Evolutionary conservation across 352 stramenopile genomes (phyloP), one percentile per base, ranked within the genome.

Genomic region (Pythium utonaiense): DNA sequence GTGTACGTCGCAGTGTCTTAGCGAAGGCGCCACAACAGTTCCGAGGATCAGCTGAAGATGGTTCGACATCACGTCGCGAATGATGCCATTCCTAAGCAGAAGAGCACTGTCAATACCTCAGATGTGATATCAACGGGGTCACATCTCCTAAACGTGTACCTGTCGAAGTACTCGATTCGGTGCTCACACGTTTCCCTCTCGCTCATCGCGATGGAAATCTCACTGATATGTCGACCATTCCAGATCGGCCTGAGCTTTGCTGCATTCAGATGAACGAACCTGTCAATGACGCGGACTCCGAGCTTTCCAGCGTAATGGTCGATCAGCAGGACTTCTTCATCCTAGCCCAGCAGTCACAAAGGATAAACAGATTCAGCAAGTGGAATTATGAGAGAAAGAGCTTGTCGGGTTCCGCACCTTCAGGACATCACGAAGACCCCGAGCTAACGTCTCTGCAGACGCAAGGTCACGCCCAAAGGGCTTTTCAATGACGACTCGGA

Each of bases 231-330:
- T 6, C 64, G n/a, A 6, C 48, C 47, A n/a, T 64, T 71, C 73
- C 75, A 86, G 4, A 75, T 33, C 1, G 62, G 57, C 21, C 56
- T 64, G 3, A 88, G 60, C 9, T 19, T 45, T 14, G 51, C 60
- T n/a, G 52, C 47, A 42, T 94, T 95, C 2, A 47, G 34, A n/a
- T 65, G 60, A 0, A 91, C 64, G 52, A 88, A 93, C 21, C 62
- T 58, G 1, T 69, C 44, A 25, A 93, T 71, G 0, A 74, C 77
- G 17, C 80, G 79, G 1, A 95, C 66, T n/a, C 71, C 79, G 2
- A 57, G 54, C 48, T 95, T 95, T 28, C 84, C 86, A n/a, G 89
- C 76, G 59, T 93, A 95, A 53, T 95, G 86, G 25, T 95, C 86
- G 59, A 93, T 90, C n/a, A 93, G 60, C n/a, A 86, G 84, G 27